These are phyloP conservation scores for Thielaviopsis euricoi DNA, from an alignment of 2,329 filamentous ascomycete genomes.

Conservation along the genomic window DNA sequence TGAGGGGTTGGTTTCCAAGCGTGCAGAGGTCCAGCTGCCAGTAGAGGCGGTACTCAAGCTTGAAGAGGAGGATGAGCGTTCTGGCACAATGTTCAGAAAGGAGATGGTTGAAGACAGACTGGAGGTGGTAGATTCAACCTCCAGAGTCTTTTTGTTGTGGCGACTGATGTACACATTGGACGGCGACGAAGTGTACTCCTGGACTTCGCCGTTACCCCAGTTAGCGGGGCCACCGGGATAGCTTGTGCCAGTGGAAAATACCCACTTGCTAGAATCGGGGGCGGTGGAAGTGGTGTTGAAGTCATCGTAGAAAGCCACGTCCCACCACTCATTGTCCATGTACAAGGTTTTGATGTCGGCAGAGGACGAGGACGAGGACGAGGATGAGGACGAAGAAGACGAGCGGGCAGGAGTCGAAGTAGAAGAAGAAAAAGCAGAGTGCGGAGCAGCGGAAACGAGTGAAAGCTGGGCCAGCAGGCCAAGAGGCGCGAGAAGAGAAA, in stretches of 20 bases:
- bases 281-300: slow-evolving; percentile 12
- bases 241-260: slow-evolving; percentile 22
- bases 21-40: slow-evolving; percentile 26
- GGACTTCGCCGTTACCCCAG: slow-evolving; percentile 33
- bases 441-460: neutral
- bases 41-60: slow-evolving; percentile 12
- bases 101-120: neutral
- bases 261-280: slow-evolving; percentile 4
- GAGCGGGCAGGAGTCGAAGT: neutral
- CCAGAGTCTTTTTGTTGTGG: slow-evolving; percentile 13
- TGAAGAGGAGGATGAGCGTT: neutral
- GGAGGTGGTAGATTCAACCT: neutral
- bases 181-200: slow-evolving; percentile 26
- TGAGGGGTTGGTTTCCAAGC: slow-evolving; percentile 23
- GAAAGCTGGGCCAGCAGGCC: neutral
- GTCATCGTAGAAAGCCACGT: slow-evolving; percentile 18
- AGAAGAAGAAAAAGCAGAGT: neutral
- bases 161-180: slow-evolving; percentile 23
- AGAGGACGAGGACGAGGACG: neutral
- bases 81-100: slow-evolving; percentile 9
- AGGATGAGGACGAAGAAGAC: too few species aligned
- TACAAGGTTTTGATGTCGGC: neutral
- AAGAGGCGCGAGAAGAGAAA: neutral
- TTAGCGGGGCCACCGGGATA: slow-evolving; percentile 28
- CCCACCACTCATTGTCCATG: neutral